Base-by-base conservation (phyloP, 257 asterid species). In the Solanum ossicruentum region DNA sequence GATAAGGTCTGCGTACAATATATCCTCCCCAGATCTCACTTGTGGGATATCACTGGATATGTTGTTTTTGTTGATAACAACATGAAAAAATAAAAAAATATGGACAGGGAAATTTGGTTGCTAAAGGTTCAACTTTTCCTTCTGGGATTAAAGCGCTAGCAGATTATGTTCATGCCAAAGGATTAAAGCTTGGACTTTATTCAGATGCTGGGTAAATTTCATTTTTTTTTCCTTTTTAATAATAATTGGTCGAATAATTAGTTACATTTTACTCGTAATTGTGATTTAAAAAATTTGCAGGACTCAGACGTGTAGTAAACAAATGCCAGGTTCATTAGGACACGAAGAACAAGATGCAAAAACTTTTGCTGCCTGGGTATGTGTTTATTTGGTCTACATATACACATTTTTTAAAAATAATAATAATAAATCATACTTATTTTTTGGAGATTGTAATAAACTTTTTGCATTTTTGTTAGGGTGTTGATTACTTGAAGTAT, bases 291-390 rank as follows among this genome's bases (percentile, higher is more conserved):
- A 73, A 73, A 73, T 12, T 12, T 86, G 90, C 90, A 93, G 98
- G 83, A 82, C 85, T 32, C 92, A 85, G 88, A 94, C 97, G 43
- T 93, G 99, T 83, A 94, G 97, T 88, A 85, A 85, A 57, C 88
- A 86, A 18, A 94, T 94, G 98, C 97, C 98, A 16, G 98, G 99
- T 47, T 94, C 98, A 36, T 81, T 94, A 80, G 98, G 98, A 54
- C 63, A 93, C 43, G 98, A 96, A 86, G 88, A 91, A 10, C 94
- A 96, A 89, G 99, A 96, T 88, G 99, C 99, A 80, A 96, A 91
- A 73, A 94, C 97, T 81, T 96, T 94, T 83, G 97, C 99, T 72
- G 92, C 98, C 13, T 95, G 99, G 99, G 99, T 95, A 86, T 3
- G 80, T 72, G 80, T 80, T 51, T 77, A 17, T 26, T 51, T 77